Conservation (phyloP, 164 flowering plant genomes). For the Santalum album region DNA sequence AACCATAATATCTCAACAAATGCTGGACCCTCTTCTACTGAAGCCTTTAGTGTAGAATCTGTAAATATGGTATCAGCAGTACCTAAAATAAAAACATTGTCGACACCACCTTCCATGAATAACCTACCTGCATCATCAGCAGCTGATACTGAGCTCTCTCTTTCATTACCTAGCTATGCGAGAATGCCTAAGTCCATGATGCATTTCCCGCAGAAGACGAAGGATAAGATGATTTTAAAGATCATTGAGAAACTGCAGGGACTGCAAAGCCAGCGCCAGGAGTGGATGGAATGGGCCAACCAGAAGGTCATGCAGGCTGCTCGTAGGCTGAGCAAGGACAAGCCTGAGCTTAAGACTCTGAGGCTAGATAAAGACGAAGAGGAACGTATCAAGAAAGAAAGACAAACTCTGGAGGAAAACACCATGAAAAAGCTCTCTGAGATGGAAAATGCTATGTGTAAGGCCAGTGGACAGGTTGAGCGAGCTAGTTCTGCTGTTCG, state of each 20-base stretch:
- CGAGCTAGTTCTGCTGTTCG: conserved; percentile 48
- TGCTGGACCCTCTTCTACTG: conserved; percentile 19
- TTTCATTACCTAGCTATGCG: conserved; percentile 38
- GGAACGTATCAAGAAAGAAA: conserved; percentile 67
- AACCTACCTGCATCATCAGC: conserved; percentile 20
- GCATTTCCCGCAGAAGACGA: conserved; percentile 48
- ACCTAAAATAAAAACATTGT: not conserved
- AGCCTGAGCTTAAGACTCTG: conserved; percentile 72
- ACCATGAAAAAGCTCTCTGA: conserved; percentile 79
- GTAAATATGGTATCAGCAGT: not conserved
- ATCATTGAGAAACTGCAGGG: conserved; percentile 50
- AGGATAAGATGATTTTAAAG: conserved; percentile 65
- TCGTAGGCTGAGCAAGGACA: conserved; percentile 77
- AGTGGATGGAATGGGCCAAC: conserved; percentile 96
- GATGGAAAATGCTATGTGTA: conserved; percentile 74
- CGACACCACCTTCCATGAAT: conserved; percentile 11
- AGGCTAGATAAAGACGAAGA: conserved; percentile 93
- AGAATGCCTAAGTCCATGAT: conserved; percentile 35
- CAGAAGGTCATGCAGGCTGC: conserved; percentile 97
- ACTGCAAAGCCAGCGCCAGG: conserved; percentile 71
- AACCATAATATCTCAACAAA: conserved; percentile 23
- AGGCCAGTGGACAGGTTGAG: conserved; percentile 66
- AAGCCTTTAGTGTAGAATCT: conserved; percentile 18
- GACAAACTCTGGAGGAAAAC: conserved; percentile 66
- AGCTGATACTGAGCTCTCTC: conserved; percentile 67